These are phyloP conservation scores for Podosphaera fusca DNA, from an alignment of 2,329 filamentous ascomycete genomes.

Conservation along the genomic window DNA sequence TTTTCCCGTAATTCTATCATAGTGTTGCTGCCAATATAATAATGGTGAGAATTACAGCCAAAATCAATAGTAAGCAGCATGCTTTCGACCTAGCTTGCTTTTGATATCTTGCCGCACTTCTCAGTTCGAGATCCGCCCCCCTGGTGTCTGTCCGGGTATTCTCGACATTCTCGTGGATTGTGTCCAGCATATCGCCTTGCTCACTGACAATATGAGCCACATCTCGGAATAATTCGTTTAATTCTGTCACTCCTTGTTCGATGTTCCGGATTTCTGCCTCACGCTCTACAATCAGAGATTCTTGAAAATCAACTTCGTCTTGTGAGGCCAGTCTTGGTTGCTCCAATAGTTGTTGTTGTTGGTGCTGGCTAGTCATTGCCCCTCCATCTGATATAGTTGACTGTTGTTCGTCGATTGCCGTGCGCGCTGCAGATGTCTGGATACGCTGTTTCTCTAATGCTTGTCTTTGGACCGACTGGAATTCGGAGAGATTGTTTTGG, in stretches of 20 bases:
- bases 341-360: constrained; percentile 43
- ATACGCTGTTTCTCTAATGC: constrained; percentile 85
- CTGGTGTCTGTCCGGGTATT: constrained; percentile 59
- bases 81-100: constrained; percentile 88
- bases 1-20: constrained; percentile 23
- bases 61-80: constrained; percentile 71
- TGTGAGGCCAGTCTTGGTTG: constrained; percentile 67
- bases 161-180: constrained; percentile 74
- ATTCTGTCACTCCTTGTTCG: constrained; percentile 80
- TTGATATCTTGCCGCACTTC: constrained; percentile 74
- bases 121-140: constrained; percentile 67
- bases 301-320: constrained; percentile 93
- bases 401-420: constrained; percentile 44
- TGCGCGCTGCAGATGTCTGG: constrained; percentile 60
- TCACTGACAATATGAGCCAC: constrained; percentile 94
- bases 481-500: constrained; percentile 67
- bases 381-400: constrained; percentile 15
- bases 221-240: constrained; percentile 92
- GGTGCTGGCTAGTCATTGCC: constrained; percentile 11
- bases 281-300: constrained; percentile 82
- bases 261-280: constrained; percentile 95
- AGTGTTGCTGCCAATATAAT: constrained; percentile 70
- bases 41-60: constrained; percentile 73
- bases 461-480: constrained; percentile 72
- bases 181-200: constrained; percentile 72